A percentile compares a stretch with the other conserved stretches of the same genome.
Conservation (phyloP, 768 basidiomycete species). For the Aureoboletus auriporus region DNA sequence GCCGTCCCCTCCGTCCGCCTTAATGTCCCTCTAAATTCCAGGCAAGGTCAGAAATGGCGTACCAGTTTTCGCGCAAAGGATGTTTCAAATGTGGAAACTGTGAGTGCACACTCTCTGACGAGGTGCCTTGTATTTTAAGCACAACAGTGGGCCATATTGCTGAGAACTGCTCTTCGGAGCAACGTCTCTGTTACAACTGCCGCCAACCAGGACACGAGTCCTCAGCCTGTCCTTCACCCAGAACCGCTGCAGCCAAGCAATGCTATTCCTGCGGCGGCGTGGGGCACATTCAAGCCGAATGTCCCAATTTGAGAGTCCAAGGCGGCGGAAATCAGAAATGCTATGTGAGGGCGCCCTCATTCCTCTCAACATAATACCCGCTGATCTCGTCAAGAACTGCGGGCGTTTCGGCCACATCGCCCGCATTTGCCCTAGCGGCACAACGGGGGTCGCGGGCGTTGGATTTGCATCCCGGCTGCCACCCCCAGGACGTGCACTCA, state of each 20-base stretch:
- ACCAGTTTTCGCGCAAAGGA: slow-evolving; percentile 80
- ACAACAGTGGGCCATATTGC: slow-evolving; percentile 84
- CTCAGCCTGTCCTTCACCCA: slow-evolving; percentile 79
- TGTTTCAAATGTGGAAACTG: slow-evolving; percentile 94
- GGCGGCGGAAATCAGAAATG: slow-evolving; percentile 70
- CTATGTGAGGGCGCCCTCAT: slow-evolving; percentile 52
- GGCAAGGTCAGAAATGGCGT: slow-evolving; percentile 61
- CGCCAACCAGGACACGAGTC: slow-evolving; percentile 94
- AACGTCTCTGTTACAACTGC: slow-evolving; percentile 92
- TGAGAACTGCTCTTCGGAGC: slow-evolving; percentile 84
- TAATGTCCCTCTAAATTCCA: slow-evolving; percentile 33
- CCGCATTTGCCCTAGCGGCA: slow-evolving; percentile 60
- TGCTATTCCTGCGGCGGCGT: slow-evolving; percentile 93
- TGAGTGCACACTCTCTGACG: slow-evolving; percentile 38
- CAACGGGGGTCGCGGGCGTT: slow-evolving; percentile 32
- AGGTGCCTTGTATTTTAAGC: slow-evolving; percentile 8
- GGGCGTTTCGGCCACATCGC: slow-evolving; percentile 83
- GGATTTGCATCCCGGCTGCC: slow-evolving; percentile 65
- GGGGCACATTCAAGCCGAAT: slow-evolving; percentile 87
- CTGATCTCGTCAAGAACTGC: slow-evolving; percentile 51
- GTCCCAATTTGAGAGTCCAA: slow-evolving; percentile 73
- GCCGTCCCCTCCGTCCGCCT: slow-evolving; percentile 6
- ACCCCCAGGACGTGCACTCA: slow-evolving; percentile 70
- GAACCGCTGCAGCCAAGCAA: slow-evolving; percentile 80
- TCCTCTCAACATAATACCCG: slow-evolving; percentile 2